Base-by-base conservation (phyloP, 2,329 filamentous ascomycete species). In the Calonectria ilicicola region DNA sequence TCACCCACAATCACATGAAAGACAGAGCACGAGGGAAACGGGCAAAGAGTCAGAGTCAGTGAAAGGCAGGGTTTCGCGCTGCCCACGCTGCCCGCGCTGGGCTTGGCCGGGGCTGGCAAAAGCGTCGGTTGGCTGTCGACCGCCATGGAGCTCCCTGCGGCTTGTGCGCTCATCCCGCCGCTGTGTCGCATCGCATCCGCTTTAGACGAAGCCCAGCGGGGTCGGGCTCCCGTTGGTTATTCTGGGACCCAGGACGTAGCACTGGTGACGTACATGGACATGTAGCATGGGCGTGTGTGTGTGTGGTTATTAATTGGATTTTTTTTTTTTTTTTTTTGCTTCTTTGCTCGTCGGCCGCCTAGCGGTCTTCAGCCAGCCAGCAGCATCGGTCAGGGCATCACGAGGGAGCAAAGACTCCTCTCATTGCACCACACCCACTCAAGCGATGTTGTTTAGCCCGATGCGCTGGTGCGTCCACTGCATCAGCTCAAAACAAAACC, bases 1-100 rank as follows among this genome's bases (percentile, higher is more conserved):
- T 40, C 51, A 26, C 27, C 53, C 42, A 64, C 21, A 67, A 72
- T 72, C 69, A 72, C 69, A 72, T 72, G 69, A 67, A 67, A 72
- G 46, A 67, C 56, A 51, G 40, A 38, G 42, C 27, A 44, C 15
- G 21, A 40, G 23, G 32, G 29, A 62, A 62, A 53, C 46, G 35
- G 53, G 53, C 35, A 40, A 56, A 51, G n/a, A n/a, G n/a, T n/a
- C n/a, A 32, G 32, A 56, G 65, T 58, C 62, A 49, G 44, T 47
- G 44, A n/a, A 47, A n/a, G 42, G 5, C 8, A 46, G 60, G 46
- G 44, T 56, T 23, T 66, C 46, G 35, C 53, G 32, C n/a, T 58
- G 53, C 53, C 58, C 63, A 67, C 69, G 63, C n/a, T 58, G 53
- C 53, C 58, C 63, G 63, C 69, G 63, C 65, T 67, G 62, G 63